Conservation (phyloP, 352 stramenopile species). For the Phytophthora foliorum region DNA sequence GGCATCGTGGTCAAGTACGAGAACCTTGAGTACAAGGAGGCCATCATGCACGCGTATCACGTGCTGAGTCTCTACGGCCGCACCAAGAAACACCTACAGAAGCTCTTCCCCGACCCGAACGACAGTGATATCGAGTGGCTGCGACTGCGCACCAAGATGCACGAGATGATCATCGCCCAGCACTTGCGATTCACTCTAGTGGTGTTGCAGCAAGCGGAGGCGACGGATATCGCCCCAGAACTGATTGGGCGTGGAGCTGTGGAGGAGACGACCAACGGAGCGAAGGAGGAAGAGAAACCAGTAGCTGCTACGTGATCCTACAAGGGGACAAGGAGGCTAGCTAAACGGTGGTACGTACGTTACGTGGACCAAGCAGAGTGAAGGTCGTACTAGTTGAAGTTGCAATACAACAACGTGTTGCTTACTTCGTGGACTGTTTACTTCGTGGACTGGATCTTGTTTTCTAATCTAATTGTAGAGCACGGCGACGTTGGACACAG, state of each 20-base stretch:
- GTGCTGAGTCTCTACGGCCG: conserved; percentile 90
- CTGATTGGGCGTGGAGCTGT: conserved; percentile 28
- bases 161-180: conserved; percentile 94
- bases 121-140: conserved; percentile 93
- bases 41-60: conserved; percentile 94
- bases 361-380: conserved; percentile 12
- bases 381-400: conserved; percentile 29
- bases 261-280: conserved; percentile 46
- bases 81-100: conserved; percentile 86
- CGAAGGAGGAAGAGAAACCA: conserved; percentile 64
- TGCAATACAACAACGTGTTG: not conserved
- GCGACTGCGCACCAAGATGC: conserved; percentile 89
- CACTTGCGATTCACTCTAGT: conserved; percentile 91
- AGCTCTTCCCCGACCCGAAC: conserved; percentile 86
- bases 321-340: not conserved
- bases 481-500: not conserved
- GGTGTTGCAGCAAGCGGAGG: conserved; percentile 78
- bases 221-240: conserved; percentile 36
- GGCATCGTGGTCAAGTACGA: conserved; percentile 95
- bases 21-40: conserved; percentile 92
- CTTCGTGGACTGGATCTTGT: too few species aligned
- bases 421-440: too few species aligned
- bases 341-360: not conserved
- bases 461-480: too few species aligned
- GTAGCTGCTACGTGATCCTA: conserved; percentile 40